These are phyloP conservation scores for Hyaloperonospora brassicae DNA, from an alignment of 352 stramenopile genomes.

Conservation along the genomic window DNA sequence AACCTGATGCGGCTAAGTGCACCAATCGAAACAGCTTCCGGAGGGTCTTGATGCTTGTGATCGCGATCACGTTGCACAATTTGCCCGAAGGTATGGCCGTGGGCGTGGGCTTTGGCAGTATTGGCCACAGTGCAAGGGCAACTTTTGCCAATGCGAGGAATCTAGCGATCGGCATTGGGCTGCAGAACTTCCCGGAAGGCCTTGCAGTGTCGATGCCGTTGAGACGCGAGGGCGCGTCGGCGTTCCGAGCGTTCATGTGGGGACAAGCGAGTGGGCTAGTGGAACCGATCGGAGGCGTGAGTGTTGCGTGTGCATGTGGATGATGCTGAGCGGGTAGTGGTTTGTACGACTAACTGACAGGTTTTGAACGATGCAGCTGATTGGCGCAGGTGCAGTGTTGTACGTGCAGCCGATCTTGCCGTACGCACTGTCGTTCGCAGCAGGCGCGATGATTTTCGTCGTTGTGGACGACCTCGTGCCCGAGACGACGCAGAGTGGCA, in stretches of 20 bases:
- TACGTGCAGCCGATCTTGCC: constrained; percentile 84
- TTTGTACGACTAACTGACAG: constrained; percentile 8
- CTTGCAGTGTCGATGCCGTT: constrained; percentile 85
- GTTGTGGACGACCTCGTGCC: constrained; percentile 89
- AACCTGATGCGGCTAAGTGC: constrained; percentile 2
- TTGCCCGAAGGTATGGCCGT: constrained; percentile 86
- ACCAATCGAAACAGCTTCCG: constrained; percentile 47
- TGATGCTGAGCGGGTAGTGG: not conserved
- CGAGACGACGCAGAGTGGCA: constrained; percentile 82
- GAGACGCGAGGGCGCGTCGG: constrained; percentile 74
- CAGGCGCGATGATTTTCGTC: constrained; percentile 89
- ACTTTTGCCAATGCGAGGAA: constrained; percentile 80
- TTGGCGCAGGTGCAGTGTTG: constrained; percentile 76
- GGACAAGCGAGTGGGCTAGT: constrained; percentile 86
- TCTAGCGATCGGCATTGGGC: constrained; percentile 81
- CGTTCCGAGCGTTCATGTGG: constrained; percentile 84
- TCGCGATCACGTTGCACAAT: constrained; percentile 88
- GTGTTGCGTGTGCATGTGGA: constrained; percentile 9
- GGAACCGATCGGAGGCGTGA: constrained; percentile 76
- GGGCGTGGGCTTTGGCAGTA: constrained; percentile 84
- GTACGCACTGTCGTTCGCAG: constrained; percentile 87
- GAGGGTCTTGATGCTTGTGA: constrained; percentile 78
- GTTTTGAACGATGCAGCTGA: constrained; percentile 32
- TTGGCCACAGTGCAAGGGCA: constrained; percentile 56
- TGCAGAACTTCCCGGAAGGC: constrained; percentile 88